Conservation (phyloP, 1,139 yeast species). For the Kluyveromyces sp. region DNA sequence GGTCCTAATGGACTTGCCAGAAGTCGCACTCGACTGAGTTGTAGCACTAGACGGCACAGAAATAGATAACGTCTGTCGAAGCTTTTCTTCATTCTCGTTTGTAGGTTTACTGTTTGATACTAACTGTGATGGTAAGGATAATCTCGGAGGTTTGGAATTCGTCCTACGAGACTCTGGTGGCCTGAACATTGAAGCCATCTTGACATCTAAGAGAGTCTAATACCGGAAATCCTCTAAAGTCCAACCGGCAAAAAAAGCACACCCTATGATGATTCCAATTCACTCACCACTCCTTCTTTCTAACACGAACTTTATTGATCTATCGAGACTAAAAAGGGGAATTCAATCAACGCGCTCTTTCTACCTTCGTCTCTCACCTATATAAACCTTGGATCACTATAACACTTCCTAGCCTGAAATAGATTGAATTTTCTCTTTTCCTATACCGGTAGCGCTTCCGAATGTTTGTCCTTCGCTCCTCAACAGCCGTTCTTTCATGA, state of each 20-base stretch:
- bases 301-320: neutral
- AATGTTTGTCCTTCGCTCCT: too few species aligned
- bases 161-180: conserved; percentile 27
- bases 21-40: conserved; percentile 5
- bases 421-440: too few species aligned
- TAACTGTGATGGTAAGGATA: conserved; percentile 22
- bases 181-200: conserved; percentile 28
- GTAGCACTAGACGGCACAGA: conserved; percentile 11
- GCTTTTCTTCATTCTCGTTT: neutral
- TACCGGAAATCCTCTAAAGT: neutral
- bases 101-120: conserved; percentile 6
- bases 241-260: neutral
- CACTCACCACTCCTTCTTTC: neutral
- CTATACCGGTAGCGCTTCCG: too few species aligned
- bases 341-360: too few species aligned
- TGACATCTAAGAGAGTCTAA: neutral
- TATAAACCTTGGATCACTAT: too few species aligned
- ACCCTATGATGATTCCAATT: too few species aligned
- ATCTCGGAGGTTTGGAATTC: conserved; percentile 23
- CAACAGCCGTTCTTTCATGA: too few species aligned
- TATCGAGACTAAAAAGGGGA: neutral
- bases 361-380: too few species aligned
- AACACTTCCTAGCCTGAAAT: too few species aligned
- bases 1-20: conserved; percentile 6
- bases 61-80: neutral